Evolutionary conservation across 371 early-diverging fungal genomes (phyloP), one percentile per base, ranked within the genome.

Genomic region (Mortierella sp.): DNA sequence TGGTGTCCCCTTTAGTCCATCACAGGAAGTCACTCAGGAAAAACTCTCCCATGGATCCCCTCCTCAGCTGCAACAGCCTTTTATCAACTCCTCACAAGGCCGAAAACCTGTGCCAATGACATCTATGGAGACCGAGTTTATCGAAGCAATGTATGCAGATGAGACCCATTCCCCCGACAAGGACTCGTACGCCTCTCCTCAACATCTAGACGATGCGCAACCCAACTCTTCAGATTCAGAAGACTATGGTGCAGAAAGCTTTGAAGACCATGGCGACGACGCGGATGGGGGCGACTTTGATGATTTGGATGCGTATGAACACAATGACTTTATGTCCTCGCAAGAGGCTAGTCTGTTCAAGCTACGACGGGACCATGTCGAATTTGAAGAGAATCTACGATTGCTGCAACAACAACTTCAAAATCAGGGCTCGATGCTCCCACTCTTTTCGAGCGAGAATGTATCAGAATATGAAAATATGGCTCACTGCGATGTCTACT

Each of bases 331-430:
- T 57, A 55, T 68, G 28, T 65, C 79, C 29, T 68, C 66, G 0
- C 68, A 61, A 43, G 70, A 77, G 52, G 73, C 80, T 14, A 73
- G 72, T 23, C 70, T 73, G 43, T 59, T 72, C 60, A 73, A 79
- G 57, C 50, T 79, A 30, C 65, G 69, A 46, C 80, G 80, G 16
- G 80, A 79, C 12, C 79, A 77, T 44, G 70, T 77, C 18, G 79
- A 72, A 51, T 77, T 77, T 69, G 79, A 77, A 21, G 79, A 77
- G 56, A 77, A 77, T 56, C 73, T 77, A 4, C 72, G 79, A 0
- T 73, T 72, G 44, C 61, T 77, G 16, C 79, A 77, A 43, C 70
- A 70, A 55, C 80, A 79, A 37, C 28, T 79, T 18, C 70, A 63
- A 53, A 65, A 70, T 14, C 73, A 73, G 44, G 72, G 73, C 11